Base-by-base conservation (phyloP, 2,329 filamentous ascomycete genomes). In the Teratosphaeria nubilosa region DNA sequence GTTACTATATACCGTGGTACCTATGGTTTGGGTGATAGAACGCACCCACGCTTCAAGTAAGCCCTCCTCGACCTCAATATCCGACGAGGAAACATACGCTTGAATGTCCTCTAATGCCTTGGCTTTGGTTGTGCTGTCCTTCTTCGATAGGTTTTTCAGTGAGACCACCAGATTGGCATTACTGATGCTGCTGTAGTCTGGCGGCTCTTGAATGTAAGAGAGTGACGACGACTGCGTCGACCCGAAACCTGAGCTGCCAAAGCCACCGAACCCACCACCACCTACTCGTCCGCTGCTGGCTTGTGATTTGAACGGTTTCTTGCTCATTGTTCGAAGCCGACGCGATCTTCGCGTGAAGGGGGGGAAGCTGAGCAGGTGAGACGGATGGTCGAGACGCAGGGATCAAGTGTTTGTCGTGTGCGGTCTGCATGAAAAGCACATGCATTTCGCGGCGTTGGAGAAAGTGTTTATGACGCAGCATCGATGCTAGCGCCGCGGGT, bases 111-210 rank as follows among this genome's bases (percentile, higher is more conserved):
- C 91, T 30, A 99, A 77, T 0, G 90, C 92, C 72, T 92, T 96
- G 7, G 87, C 81, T 71, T 96, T 95, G 41, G 94, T 99, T 11
- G 85, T 95, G 68, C 86, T 87, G 75, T 96, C 92, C 74, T 94
- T 95, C 76, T 97, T 99, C 55, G 86, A 81, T 3, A 96, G 75
- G 66, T 95, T 96, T 74, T 96, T 95, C 76, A 96, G 90, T n/a
- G 86, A 84, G 14, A 97, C 91, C 41, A 92, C 84, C 41, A 92
- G 79, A 68, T 94, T 88, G 7, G 91, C 82, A 66, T 96, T 86
- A 51, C 85, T 87, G 60, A 99, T 84, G 51, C 77, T 77, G 34
- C 85, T 84, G 64, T 96, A 83, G 68, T 96, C 87, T 53, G 89
- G 88, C 10, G 90, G 89, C 68, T 95, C 91, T 56, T 88, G 80